A percentile compares a stretch with the other conserved stretches of the same genome.
Evolutionary conservation across 2,329 filamentous ascomycete species (phyloP).

Genomic region (Fusarium floridanum): DNA sequence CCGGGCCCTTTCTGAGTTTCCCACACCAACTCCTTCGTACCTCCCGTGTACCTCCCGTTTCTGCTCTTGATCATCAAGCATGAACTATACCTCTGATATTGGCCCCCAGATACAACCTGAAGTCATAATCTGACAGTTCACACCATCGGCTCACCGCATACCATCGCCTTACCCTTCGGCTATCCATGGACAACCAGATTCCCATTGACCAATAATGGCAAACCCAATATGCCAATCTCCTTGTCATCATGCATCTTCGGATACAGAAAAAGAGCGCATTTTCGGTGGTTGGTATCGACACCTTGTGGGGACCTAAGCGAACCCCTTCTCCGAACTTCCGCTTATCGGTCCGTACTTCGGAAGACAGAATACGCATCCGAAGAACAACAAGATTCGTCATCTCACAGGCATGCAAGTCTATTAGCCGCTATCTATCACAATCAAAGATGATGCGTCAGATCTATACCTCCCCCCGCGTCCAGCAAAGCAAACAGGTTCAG

Average conservation of each 20-base stretch:
- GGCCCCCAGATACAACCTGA: neutral
- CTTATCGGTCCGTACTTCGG: neutral
- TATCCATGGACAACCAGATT: neutral
- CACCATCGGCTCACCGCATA: neutral
- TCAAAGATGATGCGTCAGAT: constrained; percentile 59
- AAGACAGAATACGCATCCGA: neutral
- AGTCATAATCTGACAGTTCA: neutral
- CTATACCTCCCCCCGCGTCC: constrained; percentile 66
- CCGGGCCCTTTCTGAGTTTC: neutral
- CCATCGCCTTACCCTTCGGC: neutral
- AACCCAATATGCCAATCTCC: neutral
- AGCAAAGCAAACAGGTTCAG: constrained; percentile 66
- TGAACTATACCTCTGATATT: neutral
- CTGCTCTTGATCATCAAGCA: neutral
- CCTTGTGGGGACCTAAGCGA: neutral
- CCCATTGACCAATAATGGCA: neutral
- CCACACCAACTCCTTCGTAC: neutral
- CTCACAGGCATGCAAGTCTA: neutral
- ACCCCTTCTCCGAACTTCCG: constrained; percentile 22
- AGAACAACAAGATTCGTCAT: neutral
- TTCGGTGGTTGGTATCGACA: neutral
- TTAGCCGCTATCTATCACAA: neutral
- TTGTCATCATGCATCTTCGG: neutral
- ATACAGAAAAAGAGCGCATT: neutral
- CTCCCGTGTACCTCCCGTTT: neutral